Percentiles rank a stretch among this genome's conserved stretches.
Conservation (phyloP, 106 monocot species). For the Phalaenopsis equestris region DNA sequence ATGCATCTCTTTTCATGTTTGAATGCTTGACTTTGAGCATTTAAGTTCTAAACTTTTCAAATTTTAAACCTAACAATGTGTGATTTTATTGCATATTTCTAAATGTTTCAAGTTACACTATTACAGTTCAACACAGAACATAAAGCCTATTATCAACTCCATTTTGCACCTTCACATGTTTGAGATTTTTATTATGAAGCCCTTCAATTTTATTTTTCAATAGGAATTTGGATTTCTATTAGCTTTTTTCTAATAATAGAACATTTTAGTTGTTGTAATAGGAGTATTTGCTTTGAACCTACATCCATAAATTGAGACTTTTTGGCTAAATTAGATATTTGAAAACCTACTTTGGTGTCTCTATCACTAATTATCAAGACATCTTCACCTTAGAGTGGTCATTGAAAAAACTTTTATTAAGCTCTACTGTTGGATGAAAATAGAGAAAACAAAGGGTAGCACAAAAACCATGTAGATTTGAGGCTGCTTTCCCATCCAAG, state of each 20-base stretch:
- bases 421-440: no score
- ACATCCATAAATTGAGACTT: neutral
- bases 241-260: no score
- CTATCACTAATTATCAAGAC: neutral
- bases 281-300: neutral
- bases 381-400: neutral
- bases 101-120: neutral
- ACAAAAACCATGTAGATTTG: no score
- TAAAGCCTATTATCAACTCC: neutral
- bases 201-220: no score
- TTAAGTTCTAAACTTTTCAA: neutral
- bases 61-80: neutral
- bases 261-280: neutral
- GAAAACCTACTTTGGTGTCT: neutral
- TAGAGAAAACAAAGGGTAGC: no score
- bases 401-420: neutral
- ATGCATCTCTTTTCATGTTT: neutral
- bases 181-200: neutral
- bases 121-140: neutral
- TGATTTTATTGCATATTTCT: neutral
- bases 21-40: no score
- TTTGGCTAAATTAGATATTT: neutral
- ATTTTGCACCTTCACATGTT: neutral
- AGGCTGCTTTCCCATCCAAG: no score
- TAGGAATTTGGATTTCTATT: no score